Base-by-base conservation (phyloP, 2,329 filamentous ascomycete genomes). In the Xylaria sp. region DNA sequence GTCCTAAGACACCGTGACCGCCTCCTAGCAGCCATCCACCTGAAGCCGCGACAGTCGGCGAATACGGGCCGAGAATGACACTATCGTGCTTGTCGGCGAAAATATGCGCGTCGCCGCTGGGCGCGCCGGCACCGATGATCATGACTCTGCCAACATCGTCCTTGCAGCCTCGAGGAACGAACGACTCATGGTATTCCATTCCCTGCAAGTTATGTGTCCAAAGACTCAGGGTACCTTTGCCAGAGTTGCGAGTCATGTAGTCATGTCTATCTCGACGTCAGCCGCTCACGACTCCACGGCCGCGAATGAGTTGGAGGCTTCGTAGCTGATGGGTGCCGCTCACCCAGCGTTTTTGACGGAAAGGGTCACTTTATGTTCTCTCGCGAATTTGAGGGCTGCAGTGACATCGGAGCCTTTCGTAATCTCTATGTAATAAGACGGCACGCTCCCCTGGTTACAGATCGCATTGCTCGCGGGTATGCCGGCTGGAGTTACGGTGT, bases 371-470 rank as follows among this genome's bases (percentile, higher is more conserved):
- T 72, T 69, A 54, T 76, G 67, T 46, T 71, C 72, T 58, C 75
- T 73, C 52, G 75, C 74, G 15, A 73, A 74, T 3, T 66, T 56
- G 50, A 76, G 69, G 28, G 69, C 74, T 8, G 74, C 74, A 6
- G 66, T 66, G 12, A 76, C 69, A 61, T 77, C 75, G 2, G 62
- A 63, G 15, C 69, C 73, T 23, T 66, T 56, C 18, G 51, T 66
- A 18, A 76, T 73, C 39, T 73, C 69, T 28, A 78, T 70, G 44
- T 73, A 72, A 54, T 76, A 76, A 2, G 70, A 67, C 1, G 74
- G 73, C 8, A 78, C 50, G 55, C 69, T 74, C 44, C 76, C 76
- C 48, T 76, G 75, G 46, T 72, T 73, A 68, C 76, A 77, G 1
- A 69, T 71, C 25, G 58, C 62, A 48, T 72, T 74, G 10, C 48